Evolutionary conservation across 768 basidiomycete genomes (phyloP).

Genomic region (Rhodotorula babjevae): DNA sequence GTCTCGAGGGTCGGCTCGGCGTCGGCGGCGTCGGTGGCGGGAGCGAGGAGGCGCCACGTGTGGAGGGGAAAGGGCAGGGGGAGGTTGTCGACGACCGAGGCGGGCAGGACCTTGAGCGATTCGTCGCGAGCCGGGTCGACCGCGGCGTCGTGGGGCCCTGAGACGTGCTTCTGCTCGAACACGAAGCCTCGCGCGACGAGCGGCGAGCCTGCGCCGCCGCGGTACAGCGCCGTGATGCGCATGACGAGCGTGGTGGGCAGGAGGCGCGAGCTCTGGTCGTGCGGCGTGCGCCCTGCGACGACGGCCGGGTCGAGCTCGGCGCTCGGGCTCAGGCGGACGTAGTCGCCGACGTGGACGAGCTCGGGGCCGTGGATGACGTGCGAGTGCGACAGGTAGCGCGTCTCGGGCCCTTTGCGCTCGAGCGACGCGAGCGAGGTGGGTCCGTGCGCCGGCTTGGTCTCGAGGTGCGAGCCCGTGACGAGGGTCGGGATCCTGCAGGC

Average conservation of each 20-base stretch:
- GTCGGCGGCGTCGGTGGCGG: not conserved
- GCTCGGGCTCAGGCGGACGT: slow-evolving; percentile 14
- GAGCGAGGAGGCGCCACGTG: slow-evolving; percentile 17
- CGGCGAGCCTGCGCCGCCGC: slow-evolving; percentile 12
- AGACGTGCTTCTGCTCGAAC: slow-evolving; percentile 20
- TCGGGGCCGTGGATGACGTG: slow-evolving; percentile 31
- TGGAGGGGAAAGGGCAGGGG: slow-evolving; percentile 20
- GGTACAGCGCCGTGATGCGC: slow-evolving; percentile 12
- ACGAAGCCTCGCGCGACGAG: slow-evolving; percentile 23
- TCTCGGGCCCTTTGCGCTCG: not conserved
- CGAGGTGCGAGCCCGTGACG: slow-evolving; percentile 18
- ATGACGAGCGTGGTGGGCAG: slow-evolving; percentile 23
- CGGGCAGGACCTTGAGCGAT: not conserved
- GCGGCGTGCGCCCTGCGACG: not conserved
- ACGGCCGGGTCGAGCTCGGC: slow-evolving; percentile 3
- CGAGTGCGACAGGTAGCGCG: slow-evolving; percentile 22
- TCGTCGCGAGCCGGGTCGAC: not conserved
- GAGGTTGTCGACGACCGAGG: not conserved
- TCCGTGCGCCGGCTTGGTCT: not conserved
- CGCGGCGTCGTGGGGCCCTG: not conserved
- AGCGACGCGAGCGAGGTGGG: not conserved
- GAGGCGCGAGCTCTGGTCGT: not conserved
- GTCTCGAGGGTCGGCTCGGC: not conserved
- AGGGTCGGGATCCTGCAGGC: slow-evolving; percentile 12
- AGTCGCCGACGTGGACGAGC: slow-evolving; percentile 21